phyloP scores from a whole-genome alignment of 2,329 filamentous ascomycete species.

The Trichoderma cornu-damae region DNA sequence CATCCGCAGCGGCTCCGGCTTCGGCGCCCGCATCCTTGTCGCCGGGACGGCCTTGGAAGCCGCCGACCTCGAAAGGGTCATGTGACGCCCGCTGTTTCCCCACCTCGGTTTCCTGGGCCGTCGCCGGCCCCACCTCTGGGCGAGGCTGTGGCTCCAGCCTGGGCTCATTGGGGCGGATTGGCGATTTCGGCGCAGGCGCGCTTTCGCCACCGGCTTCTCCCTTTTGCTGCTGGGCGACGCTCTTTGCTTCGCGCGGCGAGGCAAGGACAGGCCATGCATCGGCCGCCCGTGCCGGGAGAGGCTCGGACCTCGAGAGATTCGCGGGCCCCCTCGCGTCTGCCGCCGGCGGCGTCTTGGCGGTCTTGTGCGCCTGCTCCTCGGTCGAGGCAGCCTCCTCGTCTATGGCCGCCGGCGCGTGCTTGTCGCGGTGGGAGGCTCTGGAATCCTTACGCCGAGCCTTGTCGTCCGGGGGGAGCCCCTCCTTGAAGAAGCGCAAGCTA shows the following conservation, averaged over 20 bases:
- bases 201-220: slow-evolving; percentile 3
- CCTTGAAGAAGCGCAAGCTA: slow-evolving; percentile 62
- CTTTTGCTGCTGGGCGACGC: not conserved
- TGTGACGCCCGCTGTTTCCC: slow-evolving; percentile 36
- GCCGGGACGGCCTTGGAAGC: slow-evolving; percentile 26
- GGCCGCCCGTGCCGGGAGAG: not conserved
- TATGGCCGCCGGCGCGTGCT: slow-evolving; percentile 34
- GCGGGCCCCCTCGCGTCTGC: not conserved
- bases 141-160: slow-evolving; percentile 19
- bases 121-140: slow-evolving; percentile 26
- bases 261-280: not conserved
- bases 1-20: slow-evolving; percentile 30
- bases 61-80: slow-evolving; percentile 36
- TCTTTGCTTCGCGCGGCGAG: not conserved
- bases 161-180: slow-evolving; percentile 22
- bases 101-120: slow-evolving; percentile 26
- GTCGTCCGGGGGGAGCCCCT: slow-evolving; percentile 56
- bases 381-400: slow-evolving; percentile 28
- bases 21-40: slow-evolving; percentile 21
- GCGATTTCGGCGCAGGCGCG: slow-evolving; percentile 18
- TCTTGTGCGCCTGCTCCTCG: slow-evolving; percentile 1
- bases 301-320: not conserved
- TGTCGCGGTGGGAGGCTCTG: slow-evolving; percentile 37
- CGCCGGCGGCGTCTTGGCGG: not conserved
- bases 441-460: slow-evolving; percentile 50